Conservation (phyloP, 805 yeast genomes). For the Hanseniaspora guilliermondii region DNA sequence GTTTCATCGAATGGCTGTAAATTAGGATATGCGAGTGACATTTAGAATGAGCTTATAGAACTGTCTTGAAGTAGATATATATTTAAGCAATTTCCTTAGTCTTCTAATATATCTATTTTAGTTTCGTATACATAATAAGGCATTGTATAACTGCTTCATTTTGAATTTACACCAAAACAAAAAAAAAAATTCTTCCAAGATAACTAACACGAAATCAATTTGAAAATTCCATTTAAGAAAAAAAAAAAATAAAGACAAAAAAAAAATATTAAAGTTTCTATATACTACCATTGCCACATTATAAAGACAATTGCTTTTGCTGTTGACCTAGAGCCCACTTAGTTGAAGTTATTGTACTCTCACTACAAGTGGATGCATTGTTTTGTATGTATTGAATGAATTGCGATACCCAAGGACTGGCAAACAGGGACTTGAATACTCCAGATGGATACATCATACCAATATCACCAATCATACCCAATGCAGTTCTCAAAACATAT, state of each 20-base stretch:
- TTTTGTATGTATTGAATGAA: slow-evolving; percentile 51
- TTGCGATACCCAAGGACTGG: slow-evolving; percentile 67
- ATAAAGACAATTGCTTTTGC: slow-evolving; percentile 23
- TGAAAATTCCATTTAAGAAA: too few relatives aligned
- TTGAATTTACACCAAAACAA: too few relatives aligned
- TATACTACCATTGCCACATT: background rate
- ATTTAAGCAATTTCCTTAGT: too few relatives aligned
- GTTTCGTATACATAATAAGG: too few relatives aligned
- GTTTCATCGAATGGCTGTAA: slow-evolving; percentile 72
- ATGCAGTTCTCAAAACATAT: slow-evolving; percentile 60
- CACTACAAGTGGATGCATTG: slow-evolving; percentile 51
- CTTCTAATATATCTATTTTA: too few relatives aligned
- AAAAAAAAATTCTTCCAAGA: too few relatives aligned
- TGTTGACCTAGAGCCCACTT: slow-evolving; percentile 87
- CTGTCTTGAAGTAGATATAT: too few relatives aligned
- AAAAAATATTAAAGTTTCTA: background rate
- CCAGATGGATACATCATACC: slow-evolving; percentile 78
- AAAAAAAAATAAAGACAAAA: background rate
- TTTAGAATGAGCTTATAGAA: background rate
- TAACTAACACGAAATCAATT: too few relatives aligned
- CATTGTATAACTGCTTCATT: too few relatives aligned
- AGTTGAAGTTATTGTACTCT: slow-evolving; percentile 77
- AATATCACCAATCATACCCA: slow-evolving; percentile 85
- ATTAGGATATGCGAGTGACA: slow-evolving; percentile 8
- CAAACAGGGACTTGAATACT: slow-evolving; percentile 51